Conservation (phyloP, 306 rosid genomes). For the Inga laurina region DNA sequence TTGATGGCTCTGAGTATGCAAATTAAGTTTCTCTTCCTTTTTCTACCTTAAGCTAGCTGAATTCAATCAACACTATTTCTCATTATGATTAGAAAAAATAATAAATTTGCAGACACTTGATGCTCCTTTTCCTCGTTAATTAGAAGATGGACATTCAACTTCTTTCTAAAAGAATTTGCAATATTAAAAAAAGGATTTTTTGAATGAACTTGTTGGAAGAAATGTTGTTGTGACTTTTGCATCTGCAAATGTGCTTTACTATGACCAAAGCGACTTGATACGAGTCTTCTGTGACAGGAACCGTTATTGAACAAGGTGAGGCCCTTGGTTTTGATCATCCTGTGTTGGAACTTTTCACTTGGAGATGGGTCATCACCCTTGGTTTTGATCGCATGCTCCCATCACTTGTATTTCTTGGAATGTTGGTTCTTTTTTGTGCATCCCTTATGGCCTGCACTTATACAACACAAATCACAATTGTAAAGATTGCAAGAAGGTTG, state of each 20-base stretch:
- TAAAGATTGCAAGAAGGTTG: too few species aligned
- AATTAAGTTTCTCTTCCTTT: constrained; percentile 4
- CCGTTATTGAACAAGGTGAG: too few species aligned
- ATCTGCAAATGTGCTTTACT: constrained; percentile 15
- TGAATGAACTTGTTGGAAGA: constrained; percentile 23
- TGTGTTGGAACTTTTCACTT: too few species aligned
- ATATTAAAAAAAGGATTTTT: too few species aligned
- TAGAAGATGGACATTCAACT: not conserved
- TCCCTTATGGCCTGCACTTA: too few species aligned
- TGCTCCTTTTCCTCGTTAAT: constrained; percentile 2
- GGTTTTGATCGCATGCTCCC: too few species aligned
- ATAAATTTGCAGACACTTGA: not conserved
- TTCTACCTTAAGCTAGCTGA: not conserved
- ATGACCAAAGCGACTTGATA: constrained; percentile 11
- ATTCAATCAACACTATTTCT: not conserved
- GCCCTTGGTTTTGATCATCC: too few species aligned
- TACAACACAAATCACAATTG: too few species aligned
- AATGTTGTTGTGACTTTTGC: constrained; percentile 17
- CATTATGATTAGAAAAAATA: too few species aligned
- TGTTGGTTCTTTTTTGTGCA: too few species aligned
- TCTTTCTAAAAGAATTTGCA: not conserved
- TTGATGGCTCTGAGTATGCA: constrained; percentile 79
- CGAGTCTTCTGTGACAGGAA: constrained; percentile 28
- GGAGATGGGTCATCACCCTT: too few species aligned
- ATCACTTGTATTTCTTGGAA: too few species aligned